These are phyloP conservation scores for Sporodiniella umbellata DNA, from an alignment of 371 early-diverging fungal genomes.

Conservation along the genomic window DNA sequence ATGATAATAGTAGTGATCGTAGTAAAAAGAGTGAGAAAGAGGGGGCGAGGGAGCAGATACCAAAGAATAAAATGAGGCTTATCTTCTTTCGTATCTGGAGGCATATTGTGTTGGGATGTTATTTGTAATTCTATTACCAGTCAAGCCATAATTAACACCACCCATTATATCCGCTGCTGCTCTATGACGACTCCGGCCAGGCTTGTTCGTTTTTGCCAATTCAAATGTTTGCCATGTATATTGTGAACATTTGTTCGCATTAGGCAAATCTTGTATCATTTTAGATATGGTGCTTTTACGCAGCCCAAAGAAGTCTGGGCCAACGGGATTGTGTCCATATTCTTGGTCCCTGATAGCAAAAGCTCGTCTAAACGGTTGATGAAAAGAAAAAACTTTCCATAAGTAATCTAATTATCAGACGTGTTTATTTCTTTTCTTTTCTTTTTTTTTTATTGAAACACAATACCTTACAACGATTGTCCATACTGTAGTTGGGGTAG, in stretches of 20 bases:
- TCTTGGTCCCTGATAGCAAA: constrained; percentile 74
- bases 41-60: too few relatives aligned
- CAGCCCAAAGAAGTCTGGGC: constrained; percentile 92
- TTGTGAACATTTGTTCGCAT: constrained; percentile 70
- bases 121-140: constrained; percentile 26
- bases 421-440: too few relatives aligned
- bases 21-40: neutral
- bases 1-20: too few relatives aligned
- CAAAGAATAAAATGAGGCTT: too few relatives aligned
- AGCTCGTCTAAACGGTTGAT: constrained; percentile 27
- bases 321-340: constrained; percentile 81
- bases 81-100: neutral
- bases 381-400: too few relatives aligned
- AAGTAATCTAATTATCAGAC: too few relatives aligned
- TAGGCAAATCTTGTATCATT: constrained; percentile 88
- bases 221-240: constrained; percentile 76
- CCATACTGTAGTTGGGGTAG: constrained; percentile 54
- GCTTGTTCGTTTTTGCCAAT: constrained; percentile 43
- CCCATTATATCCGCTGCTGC: constrained; percentile 35
- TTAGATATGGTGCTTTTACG: constrained; percentile 85
- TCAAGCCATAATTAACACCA: constrained; percentile 42
- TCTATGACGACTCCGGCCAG: constrained; percentile 39
- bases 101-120: constrained; percentile 16
- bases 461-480: constrained; percentile 39
- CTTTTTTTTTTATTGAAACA: neutral